Evolutionary conservation across 2,329 filamentous ascomycete genomes (phyloP).

Genomic region (Neonectria magnoliae): DNA sequence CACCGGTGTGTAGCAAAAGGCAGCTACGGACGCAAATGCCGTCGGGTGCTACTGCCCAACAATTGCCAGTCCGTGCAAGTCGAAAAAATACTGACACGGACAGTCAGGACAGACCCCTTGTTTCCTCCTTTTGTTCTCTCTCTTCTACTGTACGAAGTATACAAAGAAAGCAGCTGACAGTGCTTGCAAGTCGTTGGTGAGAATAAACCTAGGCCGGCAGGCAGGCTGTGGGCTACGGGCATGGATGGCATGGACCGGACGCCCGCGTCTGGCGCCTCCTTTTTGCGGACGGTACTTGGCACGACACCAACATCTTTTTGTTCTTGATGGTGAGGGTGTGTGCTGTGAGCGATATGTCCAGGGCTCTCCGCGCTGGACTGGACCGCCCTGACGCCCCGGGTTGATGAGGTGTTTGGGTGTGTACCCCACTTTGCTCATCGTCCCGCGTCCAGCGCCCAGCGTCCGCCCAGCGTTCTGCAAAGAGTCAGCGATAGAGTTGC

Average conservation of each 20-base stretch:
- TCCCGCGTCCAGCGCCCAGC: no score
- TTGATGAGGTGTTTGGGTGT: no score
- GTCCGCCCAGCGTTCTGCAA: background rate
- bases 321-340: constrained; percentile 11
- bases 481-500: background rate
- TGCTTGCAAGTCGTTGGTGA: background rate
- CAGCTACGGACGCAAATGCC: background rate
- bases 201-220: background rate
- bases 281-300: background rate
- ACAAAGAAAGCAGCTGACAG: constrained; percentile 1
- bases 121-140: background rate
- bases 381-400: background rate
- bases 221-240: background rate
- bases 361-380: background rate
- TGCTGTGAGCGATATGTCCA: background rate
- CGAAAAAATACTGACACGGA: background rate
- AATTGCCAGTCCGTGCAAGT: background rate
- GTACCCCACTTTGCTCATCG: no score
- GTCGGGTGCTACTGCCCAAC: background rate
- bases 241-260: constrained; percentile 22
- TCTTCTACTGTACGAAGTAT: no score
- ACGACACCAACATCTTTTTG: background rate
- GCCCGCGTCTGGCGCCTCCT: constrained; percentile 22
- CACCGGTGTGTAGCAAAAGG: background rate
- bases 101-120: background rate